These are phyloP conservation scores for Ettlia oleoabundans DNA, from an alignment of 139 green algal genomes.

Conservation along the genomic window DNA sequence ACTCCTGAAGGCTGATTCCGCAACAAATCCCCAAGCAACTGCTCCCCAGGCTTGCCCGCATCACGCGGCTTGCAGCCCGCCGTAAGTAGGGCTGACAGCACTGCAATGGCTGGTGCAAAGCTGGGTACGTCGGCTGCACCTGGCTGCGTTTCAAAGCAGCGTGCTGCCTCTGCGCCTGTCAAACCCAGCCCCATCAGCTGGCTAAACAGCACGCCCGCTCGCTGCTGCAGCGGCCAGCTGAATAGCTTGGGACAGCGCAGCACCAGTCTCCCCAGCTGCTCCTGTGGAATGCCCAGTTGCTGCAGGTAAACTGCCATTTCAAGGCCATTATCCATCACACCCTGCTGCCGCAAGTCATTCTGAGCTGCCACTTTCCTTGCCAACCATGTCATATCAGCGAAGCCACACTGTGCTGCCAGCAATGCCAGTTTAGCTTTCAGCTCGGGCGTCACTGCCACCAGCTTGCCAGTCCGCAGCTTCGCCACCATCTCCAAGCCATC, in stretches of 20 bases:
- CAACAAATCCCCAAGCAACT: slow-evolving; percentile 1
- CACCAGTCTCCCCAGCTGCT: background rate
- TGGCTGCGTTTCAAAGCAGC: slow-evolving; percentile 10
- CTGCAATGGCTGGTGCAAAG: background rate
- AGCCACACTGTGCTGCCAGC: background rate
- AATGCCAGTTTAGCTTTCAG: background rate
- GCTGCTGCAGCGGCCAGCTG: slow-evolving; percentile 8
- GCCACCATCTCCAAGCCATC: background rate
- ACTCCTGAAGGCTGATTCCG: background rate
- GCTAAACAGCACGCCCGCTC: slow-evolving; percentile 1
- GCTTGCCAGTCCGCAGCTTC: no score
- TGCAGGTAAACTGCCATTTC: no score
- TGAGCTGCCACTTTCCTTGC: no score
- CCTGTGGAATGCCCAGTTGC: background rate
- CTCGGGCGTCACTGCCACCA: no score
- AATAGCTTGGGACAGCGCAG: background rate
- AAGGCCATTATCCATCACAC: no score
- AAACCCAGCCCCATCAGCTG: no score
- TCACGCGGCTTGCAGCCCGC: no score
- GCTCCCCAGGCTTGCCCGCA: no score
- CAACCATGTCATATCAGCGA: background rate
- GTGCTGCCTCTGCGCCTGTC: background rate
- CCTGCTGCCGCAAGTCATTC: no score
- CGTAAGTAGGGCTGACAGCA: no score
- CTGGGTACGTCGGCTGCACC: background rate